Base-by-base conservation (phyloP, 2,329 filamentous ascomycete genomes). In the Stromatinia cepivora region DNA sequence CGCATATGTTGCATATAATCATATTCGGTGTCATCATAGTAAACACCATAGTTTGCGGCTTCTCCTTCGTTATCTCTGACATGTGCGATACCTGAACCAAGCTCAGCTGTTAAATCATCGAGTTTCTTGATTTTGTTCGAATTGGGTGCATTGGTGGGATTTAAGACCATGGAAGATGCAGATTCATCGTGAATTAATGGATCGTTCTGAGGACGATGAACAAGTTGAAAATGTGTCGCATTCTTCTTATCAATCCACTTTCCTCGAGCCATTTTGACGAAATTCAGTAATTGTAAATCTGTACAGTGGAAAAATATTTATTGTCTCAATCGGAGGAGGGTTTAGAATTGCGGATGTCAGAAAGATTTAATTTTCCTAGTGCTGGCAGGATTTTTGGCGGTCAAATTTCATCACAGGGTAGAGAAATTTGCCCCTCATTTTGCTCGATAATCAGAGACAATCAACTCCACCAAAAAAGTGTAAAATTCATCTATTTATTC, bases 1-100 rank as follows among this genome's bases (percentile, higher is more conserved):
- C 93, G 91, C 85, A 99, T 84, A 81, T 99, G 95, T 81, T 99
- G 95, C 95, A 99, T 99, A 82, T 99, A 99, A 81, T 99, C 95
- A 81, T 99, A 99, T 77, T 92, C 87, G 73, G 92, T 91, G 81
- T 99, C 95, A 81, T 99, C 96, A 80, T 86, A 99, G 84, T 92
- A 99, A 73, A 99, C 88, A 73, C 95, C 95, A 81, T 97, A 88
- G 79, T 92, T 92, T 74, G 96, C 95, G 11, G 96, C 95, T 82
- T 99, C 94, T 76, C 96, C 96, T 81, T 99, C 95, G 79, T 99
- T 98, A 69, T 88, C 86, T 75, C 94, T 89, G 73, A 97, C 88
- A 71, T 81, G 82, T 54, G 84, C 83, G 31, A 85, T 84, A 45
- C 90, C 88, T 46, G 86, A 83, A 1, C 91, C 91, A 63, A 97